Base-by-base conservation (phyloP, 495 filamentous ascomycete genomes). In the Penicillium ucsense region DNA sequence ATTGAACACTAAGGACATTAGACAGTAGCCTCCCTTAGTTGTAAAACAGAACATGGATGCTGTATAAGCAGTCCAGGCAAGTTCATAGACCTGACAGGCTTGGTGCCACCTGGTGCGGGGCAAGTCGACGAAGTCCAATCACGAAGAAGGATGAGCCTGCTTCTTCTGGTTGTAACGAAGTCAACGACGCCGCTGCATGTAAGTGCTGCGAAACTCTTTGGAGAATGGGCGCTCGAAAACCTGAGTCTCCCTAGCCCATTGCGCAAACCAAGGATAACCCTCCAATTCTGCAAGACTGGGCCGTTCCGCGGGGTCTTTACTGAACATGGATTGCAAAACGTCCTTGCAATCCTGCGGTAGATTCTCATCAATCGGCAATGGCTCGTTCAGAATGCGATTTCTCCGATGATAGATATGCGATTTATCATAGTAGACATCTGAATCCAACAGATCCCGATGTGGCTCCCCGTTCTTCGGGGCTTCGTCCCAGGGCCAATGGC, bases 331-430 rank as follows among this genome's bases (percentile, higher is more conserved):
- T 20, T 48, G 51, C 31, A 66, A 35, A 3, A 55, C 45, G 46
- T 63, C 60, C 34, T 43, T 49, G 30, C 60, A 63, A 30, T 60
- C 60, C 35, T 57, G 57, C 1, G 55, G 55, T n/a, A 63, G 34
- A n/a, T 41, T 32, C 34, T 59, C 54, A 7, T 43, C 28, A 6
- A 63, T 45, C 3, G 48, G 43, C 30, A 63, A 9, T 36, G 51
- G 45, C 39, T 50, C 41, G 11, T 45, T 51, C 28, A 55, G 40
- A 28, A 60, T 54, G 38, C 56, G 38, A 8, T 33, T n/a, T 20
- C 61, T 48, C 20, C 59, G 47, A 3, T 11, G 5, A 9, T 42
- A 7, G 27, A 57, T 35, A 5, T 8, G 10, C 6, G 10, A 8
- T 6, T 33, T 29, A 12, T 41, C n/a, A 6, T 7, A 27, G 12